Base-by-base conservation (phyloP, 1,284 basidiomycete genomes). In the Ceratobasidium sp. region DNA sequence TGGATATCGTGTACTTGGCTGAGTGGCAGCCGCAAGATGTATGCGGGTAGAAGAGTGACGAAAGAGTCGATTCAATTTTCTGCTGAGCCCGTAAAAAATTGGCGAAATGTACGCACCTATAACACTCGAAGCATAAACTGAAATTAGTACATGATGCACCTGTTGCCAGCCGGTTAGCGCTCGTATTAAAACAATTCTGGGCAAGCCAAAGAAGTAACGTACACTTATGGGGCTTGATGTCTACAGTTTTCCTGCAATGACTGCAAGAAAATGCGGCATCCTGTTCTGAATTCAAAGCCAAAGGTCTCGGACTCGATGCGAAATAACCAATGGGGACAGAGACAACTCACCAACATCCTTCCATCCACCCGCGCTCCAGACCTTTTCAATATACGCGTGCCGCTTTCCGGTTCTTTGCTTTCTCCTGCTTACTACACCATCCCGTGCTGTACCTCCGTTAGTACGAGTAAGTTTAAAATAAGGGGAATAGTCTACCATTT, bases 1-100 rank as follows among this genome's bases (percentile, higher is more conserved):
- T 97, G 95, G 24, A 96, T 88, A 78, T 95, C 93, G 78, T 96
- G 92, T 7, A 95, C 93, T 84, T 90, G 89, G 78, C 90, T 89
- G 76, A 58, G 74, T 46, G 37, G 63, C 39, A 22, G 16, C 13
- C n/a, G 59, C 53, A 48, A 39, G 48, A 43, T 51, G 34, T 34
- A 34, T 48, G 22, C 43, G 24, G 29, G 58, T 39, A 24, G 19
- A 7, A 9, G n/a, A 48, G 31, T 37, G 46, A 14, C 2, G 31
- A 11, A 39, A 27, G 8, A 27, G 49, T 24, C 24, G 9, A 51
- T 22, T 27, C 24, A 51, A 27, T 11, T 8, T 51, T 22, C 16
- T 49, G n/a, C n/a, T 51, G 24, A 22, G 11, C 8, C 16, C 7
- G 24, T 11, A 53, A 61, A n/a, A 61, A 5, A 22, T 61, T 31